phyloP scores from a whole-genome alignment of 2,329 filamentous ascomycete species.

The Neopestalotiopsis sp. region DNA sequence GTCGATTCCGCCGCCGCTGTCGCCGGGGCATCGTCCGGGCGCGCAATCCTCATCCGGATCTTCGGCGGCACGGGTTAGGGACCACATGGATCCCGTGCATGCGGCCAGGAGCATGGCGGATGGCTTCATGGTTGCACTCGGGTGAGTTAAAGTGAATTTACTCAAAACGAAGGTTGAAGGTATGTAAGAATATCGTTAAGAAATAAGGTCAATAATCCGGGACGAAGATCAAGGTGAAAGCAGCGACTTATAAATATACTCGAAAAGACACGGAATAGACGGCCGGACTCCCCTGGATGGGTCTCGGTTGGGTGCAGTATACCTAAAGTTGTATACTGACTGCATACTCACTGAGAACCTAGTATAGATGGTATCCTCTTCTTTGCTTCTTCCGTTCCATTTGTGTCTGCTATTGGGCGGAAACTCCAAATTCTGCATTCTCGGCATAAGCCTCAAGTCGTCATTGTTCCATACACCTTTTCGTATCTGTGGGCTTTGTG shows the following conservation, averaged over 20 bases:
- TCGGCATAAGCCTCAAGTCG: neutral
- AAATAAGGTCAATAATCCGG: neutral
- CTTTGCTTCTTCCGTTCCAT: neutral
- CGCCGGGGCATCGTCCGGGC: neutral
- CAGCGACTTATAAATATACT: neutral
- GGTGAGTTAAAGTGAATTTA: conserved; percentile 38
- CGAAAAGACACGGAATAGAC: neutral
- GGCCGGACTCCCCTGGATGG: neutral
- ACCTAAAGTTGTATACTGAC: neutral
- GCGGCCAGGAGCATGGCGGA: conserved; percentile 32
- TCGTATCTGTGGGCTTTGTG: conserved; percentile 29
- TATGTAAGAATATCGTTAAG: too few species aligned
- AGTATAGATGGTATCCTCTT: neutral
- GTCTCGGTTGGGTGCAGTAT: neutral
- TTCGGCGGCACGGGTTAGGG: neutral
- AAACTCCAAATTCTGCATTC: neutral
- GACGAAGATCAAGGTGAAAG: neutral
- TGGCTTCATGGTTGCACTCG: conserved; percentile 39
- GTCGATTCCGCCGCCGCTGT: too few species aligned
- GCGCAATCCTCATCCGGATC: neutral
- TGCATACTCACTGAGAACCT: neutral
- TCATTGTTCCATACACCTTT: neutral
- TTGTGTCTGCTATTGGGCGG: neutral
- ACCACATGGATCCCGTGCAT: conserved; percentile 24
- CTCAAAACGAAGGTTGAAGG: neutral